These are phyloP conservation scores for Anthoceros angustus DNA, from an alignment of 225 moss, liverwort and hornwort genomes.

Conservation along the genomic window DNA sequence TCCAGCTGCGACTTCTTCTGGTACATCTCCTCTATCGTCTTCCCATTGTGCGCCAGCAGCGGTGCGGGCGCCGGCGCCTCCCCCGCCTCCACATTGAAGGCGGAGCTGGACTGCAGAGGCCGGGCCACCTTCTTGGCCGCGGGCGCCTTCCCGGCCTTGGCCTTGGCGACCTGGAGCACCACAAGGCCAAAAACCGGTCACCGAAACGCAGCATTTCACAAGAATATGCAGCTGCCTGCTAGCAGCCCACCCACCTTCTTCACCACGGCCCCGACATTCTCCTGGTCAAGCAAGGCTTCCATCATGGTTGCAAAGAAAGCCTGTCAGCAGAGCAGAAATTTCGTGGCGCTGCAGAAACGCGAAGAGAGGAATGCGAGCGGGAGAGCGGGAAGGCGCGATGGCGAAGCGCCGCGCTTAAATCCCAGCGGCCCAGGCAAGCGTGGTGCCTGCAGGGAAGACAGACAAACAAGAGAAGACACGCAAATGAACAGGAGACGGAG, in stretches of 20 bases:
- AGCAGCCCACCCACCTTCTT: constrained; percentile 11
- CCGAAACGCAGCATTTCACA: background rate
- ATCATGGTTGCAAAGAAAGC: too few species aligned
- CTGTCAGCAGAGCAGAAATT: too few species aligned
- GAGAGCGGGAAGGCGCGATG: too few species aligned
- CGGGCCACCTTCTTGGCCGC: constrained; percentile 16
- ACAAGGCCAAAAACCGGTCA: background rate
- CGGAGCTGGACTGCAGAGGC: constrained; percentile 42
- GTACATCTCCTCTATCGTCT: constrained; percentile 78
- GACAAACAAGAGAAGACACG: too few species aligned
- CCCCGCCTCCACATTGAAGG: constrained; percentile 29
- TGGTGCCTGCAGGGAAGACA: too few species aligned
- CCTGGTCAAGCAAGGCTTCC: constrained; percentile 8
- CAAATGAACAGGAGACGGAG: too few species aligned
- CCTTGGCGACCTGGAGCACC: constrained; percentile 20
- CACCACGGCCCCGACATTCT: constrained; percentile 14
- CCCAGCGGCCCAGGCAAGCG: too few species aligned
- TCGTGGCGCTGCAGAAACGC: too few species aligned
- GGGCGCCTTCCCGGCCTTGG: constrained; percentile 20
- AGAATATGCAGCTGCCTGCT: background rate
- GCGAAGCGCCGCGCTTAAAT: too few species aligned
- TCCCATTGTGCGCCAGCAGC: constrained; percentile 16
- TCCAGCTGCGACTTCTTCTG: constrained; percentile 96
- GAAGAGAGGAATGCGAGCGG: too few species aligned
- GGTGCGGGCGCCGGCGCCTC: constrained; percentile 5